Percentiles rank a stretch among this genome's conserved stretches.
phyloP scores from a whole-genome alignment of 805 yeast genomes.

The Pichia kluyveri region DNA sequence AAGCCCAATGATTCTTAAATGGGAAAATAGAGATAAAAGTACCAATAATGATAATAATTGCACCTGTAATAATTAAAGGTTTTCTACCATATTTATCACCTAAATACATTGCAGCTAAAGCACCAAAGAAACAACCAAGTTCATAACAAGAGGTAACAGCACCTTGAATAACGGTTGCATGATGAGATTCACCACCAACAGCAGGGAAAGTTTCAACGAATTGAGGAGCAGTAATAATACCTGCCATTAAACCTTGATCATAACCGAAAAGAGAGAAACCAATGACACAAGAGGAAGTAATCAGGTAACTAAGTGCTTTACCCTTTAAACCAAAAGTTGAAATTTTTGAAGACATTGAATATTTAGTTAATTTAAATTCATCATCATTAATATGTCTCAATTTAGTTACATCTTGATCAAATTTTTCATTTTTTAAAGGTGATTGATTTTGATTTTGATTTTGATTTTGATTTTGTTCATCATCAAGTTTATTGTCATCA shows the following conservation, averaged over 20 bases:
- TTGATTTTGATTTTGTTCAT: not conserved
- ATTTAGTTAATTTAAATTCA: conserved; percentile 1
- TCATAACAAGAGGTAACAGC: conserved; percentile 63
- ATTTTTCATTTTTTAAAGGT: too few relatives aligned
- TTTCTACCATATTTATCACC: conserved; percentile 66
- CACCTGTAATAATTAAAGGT: conserved; percentile 48
- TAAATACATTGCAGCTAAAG: conserved; percentile 47
- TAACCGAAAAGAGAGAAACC: conserved; percentile 69
- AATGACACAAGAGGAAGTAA: conserved; percentile 51
- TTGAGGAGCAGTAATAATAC: conserved; percentile 51
- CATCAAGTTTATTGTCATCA: conserved; percentile 4
- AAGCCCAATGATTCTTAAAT: conserved; percentile 43
- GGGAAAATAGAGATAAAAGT: conserved; percentile 49
- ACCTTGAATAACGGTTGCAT: conserved; percentile 59
- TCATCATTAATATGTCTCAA: not conserved
- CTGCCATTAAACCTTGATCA: conserved; percentile 74
- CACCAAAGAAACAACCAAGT: conserved; percentile 70
- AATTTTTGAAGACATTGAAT: conserved; percentile 7
- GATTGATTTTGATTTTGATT: conserved; percentile 12
- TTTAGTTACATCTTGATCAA: not conserved
- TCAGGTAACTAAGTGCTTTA: conserved; percentile 35
- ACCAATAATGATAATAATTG: conserved; percentile 49
- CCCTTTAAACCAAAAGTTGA: conserved; percentile 52
- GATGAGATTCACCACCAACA: conserved; percentile 28
- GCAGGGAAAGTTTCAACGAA: conserved; percentile 57